A percentile compares a stretch with the other conserved stretches of the same genome.
phyloP scores from a whole-genome alignment of 2,329 filamentous ascomycete species.

The Penicillium sp. region DNA sequence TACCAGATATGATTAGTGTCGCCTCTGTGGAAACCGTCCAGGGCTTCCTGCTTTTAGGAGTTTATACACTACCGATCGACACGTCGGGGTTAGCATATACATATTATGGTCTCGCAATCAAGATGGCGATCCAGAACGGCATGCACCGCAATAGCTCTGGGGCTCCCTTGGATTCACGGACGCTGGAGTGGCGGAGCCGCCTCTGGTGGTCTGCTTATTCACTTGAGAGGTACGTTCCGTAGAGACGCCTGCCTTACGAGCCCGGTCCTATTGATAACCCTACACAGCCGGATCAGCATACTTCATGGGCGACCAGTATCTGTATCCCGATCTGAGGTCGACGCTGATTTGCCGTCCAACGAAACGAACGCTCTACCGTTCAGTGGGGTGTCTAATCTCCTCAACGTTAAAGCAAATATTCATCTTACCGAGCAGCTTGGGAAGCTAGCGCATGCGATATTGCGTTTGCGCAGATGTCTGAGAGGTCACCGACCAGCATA shows the following conservation, averaged over 20 bases:
- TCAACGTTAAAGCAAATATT: constrained; percentile 54
- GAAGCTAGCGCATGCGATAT: constrained; percentile 47
- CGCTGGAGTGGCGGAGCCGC: constrained; percentile 59
- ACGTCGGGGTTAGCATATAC: constrained; percentile 62
- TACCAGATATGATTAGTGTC: constrained; percentile 62
- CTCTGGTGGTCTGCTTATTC: constrained; percentile 65
- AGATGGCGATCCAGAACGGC: constrained; percentile 64
- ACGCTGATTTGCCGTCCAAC: constrained; percentile 58
- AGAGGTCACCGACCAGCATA: constrained; percentile 46
- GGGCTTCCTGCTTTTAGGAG: constrained; percentile 61
- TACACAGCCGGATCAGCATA: constrained; percentile 58
- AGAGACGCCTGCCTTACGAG: neutral
- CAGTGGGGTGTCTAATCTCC: constrained; percentile 50
- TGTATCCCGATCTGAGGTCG: constrained; percentile 58
- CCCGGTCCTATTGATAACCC: constrained; percentile 15
- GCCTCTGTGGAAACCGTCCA: constrained; percentile 64
- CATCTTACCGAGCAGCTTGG: constrained; percentile 50
- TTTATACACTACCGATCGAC: constrained; percentile 61
- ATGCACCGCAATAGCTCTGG: constrained; percentile 61
- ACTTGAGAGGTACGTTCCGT: constrained; percentile 55
- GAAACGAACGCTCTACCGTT: constrained; percentile 50
- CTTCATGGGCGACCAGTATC: constrained; percentile 63
- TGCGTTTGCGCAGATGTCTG: constrained; percentile 43
- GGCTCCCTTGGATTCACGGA: constrained; percentile 52
- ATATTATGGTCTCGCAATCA: constrained; percentile 61